Percentiles rank a stretch among this genome's conserved stretches.
These are phyloP conservation scores for Floccularia luteovirens DNA, from an alignment of 768 basidiomycete species.

Conservation along the genomic window DNA sequence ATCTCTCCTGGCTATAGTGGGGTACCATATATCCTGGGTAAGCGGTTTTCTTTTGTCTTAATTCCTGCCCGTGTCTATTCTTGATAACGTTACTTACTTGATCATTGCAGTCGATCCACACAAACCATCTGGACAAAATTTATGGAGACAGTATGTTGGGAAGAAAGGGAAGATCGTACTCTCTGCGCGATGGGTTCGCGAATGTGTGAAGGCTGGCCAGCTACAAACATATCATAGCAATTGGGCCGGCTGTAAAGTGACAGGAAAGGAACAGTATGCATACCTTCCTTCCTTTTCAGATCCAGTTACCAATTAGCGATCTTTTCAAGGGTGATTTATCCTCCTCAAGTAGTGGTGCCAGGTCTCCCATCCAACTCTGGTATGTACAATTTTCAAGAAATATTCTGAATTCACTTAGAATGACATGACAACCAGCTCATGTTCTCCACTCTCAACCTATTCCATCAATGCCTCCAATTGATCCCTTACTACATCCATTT, in stretches of 20 bases:
- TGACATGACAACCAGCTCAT: conserved; percentile 10
- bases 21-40: conserved; percentile 75
- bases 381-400: neutral
- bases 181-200: conserved; percentile 65
- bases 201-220: conserved; percentile 62
- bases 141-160: conserved; percentile 70
- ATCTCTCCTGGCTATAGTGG: conserved; percentile 73
- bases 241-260: conserved; percentile 79
- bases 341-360: neutral
- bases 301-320: neutral
- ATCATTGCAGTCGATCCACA: conserved; percentile 65
- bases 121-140: conserved; percentile 71
- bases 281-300: neutral
- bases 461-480: neutral
- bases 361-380: conserved; percentile 2
- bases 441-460: conserved; percentile 15
- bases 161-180: conserved; percentile 80
- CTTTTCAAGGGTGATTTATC: conserved; percentile 2
- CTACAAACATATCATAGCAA: conserved; percentile 71
- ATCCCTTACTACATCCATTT: conserved; percentile 3
- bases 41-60: conserved; percentile 15
- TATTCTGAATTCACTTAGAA: conserved; percentile 8
- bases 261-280: conserved; percentile 61
- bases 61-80: neutral
- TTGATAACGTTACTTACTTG: neutral